phyloP scores from a whole-genome alignment of 345 rosid genomes.

The Corchorus capsularis region DNA sequence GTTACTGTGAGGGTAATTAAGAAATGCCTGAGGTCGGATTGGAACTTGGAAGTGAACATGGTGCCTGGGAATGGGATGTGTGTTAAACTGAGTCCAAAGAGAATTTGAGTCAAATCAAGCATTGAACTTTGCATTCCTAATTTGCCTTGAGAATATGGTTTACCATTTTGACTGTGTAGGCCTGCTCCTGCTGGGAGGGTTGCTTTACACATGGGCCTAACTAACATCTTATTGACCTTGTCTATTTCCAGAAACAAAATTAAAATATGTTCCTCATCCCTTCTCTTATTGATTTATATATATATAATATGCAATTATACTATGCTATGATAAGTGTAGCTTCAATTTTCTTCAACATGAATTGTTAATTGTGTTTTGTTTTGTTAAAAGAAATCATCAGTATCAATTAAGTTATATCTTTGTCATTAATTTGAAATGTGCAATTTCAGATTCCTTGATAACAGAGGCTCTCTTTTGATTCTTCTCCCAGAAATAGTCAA shows the following conservation, averaged over 20 bases:
- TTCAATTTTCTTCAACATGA: no score
- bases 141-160: constrained; percentile 12
- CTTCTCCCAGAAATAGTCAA: no score
- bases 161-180: neutral
- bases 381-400: no score
- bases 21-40: neutral
- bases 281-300: neutral
- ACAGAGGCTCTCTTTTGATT: no score
- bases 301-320: no score
- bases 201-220: neutral
- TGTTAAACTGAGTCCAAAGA: neutral
- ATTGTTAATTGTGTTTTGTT: no score
- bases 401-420: no score
- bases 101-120: constrained; percentile 8
- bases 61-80: neutral
- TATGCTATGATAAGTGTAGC: neutral
- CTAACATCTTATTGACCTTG: neutral
- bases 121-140: neutral
- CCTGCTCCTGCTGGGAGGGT: neutral
- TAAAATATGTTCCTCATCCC: neutral
- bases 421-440: no score
- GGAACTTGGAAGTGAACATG: neutral
- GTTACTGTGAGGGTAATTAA: neutral
- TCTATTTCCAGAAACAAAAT: neutral
- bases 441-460: no score